Base-by-base conservation (phyloP, 306 rosid genomes). In the Vicia faba region DNA sequence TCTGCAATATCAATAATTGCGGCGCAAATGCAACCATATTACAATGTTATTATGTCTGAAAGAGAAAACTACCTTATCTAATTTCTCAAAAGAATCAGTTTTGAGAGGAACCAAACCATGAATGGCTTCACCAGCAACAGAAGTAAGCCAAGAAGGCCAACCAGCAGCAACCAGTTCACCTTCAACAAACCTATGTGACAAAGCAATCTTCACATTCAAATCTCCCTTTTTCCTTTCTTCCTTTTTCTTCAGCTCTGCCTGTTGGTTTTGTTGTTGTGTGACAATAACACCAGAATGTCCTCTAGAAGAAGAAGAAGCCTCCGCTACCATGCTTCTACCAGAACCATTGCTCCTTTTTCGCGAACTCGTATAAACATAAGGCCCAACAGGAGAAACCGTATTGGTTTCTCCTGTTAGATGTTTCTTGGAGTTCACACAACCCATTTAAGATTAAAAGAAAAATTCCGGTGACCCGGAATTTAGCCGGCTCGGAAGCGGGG, bases 71-170 rank as follows among this genome's bases (percentile, higher is more conserved):
- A 84, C 99, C 99, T 95, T 95, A 59, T 95, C 95, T 80, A 91
- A 76, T 71, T 84, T 95, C 84, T 91, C 95, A 60, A 79, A 95
- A 73, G 97, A 75, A 18, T 88, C 97, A 0, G 95, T 91, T 61
- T 80, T 78, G 49, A 91, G 97, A 45, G 99, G 99, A 2, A 90
- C 60, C 97, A 87, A 90, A 0, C 99, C 99, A 2, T 88, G 84
- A 66, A 95, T 72, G 55, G 97, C 97, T 66, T 90, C 99, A 14
- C 78, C 92, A 25, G 99, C 99, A 51, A 71, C 78, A 74, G 83
- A 59, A 33, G 92, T 79, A 11, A 95, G 87, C 99, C 99, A 95
- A 41, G 89, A 69, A n/a, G 99, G 99, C 99, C 99, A 95, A 1
- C 99, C 99, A 67, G 92, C 97, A 8, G 99, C 86, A 62, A 51